phyloP scores from a whole-genome alignment of 148 eudicot genomes.

The Simmondsia chinensis region DNA sequence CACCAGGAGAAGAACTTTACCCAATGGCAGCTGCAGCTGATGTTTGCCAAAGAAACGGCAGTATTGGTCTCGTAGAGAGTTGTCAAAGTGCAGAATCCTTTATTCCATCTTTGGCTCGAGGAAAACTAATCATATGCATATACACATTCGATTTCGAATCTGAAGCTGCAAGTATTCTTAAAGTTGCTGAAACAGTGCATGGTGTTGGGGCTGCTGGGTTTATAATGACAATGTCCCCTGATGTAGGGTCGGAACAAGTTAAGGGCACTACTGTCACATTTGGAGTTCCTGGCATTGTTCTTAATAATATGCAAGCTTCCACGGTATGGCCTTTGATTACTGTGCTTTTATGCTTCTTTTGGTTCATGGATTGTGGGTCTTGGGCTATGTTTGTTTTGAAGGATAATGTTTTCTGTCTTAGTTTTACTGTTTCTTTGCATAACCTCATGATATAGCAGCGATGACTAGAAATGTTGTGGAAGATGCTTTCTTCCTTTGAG shows the following conservation, averaged over 20 bases:
- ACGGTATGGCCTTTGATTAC: conserved; percentile 23
- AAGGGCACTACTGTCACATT: conserved; percentile 48
- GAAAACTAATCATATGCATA: conserved; percentile 54
- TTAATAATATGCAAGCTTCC: conserved; percentile 47
- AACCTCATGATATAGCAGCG: too few relatives aligned
- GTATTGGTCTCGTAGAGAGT: conserved; percentile 34
- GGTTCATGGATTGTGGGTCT: too few relatives aligned
- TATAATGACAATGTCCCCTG: conserved; percentile 57
- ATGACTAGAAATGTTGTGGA: too few relatives aligned
- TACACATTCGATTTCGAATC: conserved; percentile 54
- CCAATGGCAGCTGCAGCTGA: conserved; percentile 60
- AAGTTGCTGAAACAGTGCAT: conserved; percentile 41
- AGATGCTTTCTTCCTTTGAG: too few relatives aligned
- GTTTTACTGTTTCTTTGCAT: too few relatives aligned
- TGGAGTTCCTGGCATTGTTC: conserved; percentile 38
- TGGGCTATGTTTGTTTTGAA: too few relatives aligned
- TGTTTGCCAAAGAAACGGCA: conserved; percentile 31
- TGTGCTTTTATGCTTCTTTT: too few relatives aligned
- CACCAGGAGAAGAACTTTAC: conserved; percentile 29
- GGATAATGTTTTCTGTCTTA: too few relatives aligned
- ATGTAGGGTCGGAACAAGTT: conserved; percentile 39
- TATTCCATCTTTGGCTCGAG: conserved; percentile 32
- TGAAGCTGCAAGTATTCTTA: conserved; percentile 39
- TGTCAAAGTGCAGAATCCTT: conserved; percentile 44
- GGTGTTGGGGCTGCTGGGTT: conserved; percentile 53